Conservation (phyloP, 2,329 filamentous ascomycete species). For the Cordyceps javanica region DNA sequence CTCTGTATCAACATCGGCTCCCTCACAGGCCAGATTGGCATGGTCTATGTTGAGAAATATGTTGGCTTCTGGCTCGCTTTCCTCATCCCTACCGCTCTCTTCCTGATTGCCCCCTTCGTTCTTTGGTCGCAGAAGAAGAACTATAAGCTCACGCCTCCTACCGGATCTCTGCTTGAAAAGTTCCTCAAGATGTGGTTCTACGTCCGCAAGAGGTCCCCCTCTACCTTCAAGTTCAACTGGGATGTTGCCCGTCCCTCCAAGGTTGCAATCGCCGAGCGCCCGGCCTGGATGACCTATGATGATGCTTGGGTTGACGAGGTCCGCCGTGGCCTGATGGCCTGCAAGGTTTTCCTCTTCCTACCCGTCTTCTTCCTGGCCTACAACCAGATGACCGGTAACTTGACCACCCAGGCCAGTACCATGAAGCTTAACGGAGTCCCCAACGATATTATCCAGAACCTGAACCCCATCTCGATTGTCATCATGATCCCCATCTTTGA, state of each 20-base stretch:
- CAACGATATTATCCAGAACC: conserved; percentile 71
- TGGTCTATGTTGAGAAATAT: conserved; percentile 71
- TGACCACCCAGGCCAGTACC: conserved; percentile 58
- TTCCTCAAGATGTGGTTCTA: conserved; percentile 55
- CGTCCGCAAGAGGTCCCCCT: conserved; percentile 59
- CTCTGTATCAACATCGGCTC: conserved; percentile 59
- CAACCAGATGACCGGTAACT: conserved; percentile 55
- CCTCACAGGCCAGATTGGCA: conserved; percentile 50
- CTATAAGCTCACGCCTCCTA: conserved; percentile 60
- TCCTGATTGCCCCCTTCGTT: conserved; percentile 56
- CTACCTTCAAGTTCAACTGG: conserved; percentile 60
- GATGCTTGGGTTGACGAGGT: conserved; percentile 80
- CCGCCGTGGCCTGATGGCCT: conserved; percentile 61
- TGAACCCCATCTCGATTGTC: conserved; percentile 69
- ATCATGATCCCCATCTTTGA: conserved; percentile 70
- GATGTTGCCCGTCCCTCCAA: conserved; percentile 62
- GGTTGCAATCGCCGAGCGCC: conserved; percentile 49
- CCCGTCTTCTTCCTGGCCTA: conserved; percentile 57
- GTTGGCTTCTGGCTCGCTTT: conserved; percentile 70
- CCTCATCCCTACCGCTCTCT: conserved; percentile 60
- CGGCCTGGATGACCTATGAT: conserved; percentile 74
- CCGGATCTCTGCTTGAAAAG: conserved; percentile 65
- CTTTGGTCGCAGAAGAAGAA: conserved; percentile 53
- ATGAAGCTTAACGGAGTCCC: conserved; percentile 65
- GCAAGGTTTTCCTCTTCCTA: conserved; percentile 65